These are phyloP conservation scores for Chaetomiaceae sp. DNA, from an alignment of 2,329 filamentous ascomycete genomes.

Conservation along the genomic window DNA sequence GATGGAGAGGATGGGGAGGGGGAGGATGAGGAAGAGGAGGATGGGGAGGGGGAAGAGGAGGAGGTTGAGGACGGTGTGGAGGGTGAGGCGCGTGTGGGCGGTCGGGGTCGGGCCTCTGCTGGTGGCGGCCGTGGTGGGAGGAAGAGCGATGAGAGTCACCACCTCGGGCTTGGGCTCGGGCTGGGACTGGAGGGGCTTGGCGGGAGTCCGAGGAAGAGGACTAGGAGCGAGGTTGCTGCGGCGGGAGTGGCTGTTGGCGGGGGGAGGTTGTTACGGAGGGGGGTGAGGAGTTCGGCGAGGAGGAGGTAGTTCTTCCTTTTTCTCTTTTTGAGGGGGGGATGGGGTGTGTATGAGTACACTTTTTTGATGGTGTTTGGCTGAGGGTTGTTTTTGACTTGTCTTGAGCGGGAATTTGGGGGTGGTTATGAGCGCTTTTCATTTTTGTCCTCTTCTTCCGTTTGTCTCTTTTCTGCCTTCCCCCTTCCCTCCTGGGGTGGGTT, in stretches of 20 bases:
- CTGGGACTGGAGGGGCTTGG: too few species aligned
- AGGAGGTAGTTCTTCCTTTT: conserved; percentile 22
- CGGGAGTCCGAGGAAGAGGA: conserved; percentile 9
- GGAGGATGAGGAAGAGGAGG: background rate
- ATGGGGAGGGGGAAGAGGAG: background rate
- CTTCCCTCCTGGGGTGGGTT: too few species aligned
- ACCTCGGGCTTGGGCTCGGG: too few species aligned
- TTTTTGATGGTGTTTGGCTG: background rate
- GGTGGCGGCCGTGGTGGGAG: too few species aligned
- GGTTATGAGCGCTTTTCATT: conserved; percentile 22
- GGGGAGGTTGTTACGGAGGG: conserved; percentile 26
- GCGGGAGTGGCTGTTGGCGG: conserved; percentile 9
- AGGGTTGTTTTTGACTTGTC: too few species aligned
- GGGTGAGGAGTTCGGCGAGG: conserved; percentile 31
- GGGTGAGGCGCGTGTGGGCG: background rate
- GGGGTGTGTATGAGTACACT: background rate
- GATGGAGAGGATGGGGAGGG: background rate
- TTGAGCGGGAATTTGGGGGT: background rate
- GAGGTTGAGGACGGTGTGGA: background rate
- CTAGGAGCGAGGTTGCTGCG: conserved; percentile 3
- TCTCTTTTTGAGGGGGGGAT: background rate
- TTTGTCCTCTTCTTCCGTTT: too few species aligned
- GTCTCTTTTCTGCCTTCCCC: too few species aligned
- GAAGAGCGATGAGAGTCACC: too few species aligned
- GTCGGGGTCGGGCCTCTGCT: too few species aligned